These are phyloP conservation scores for Xanthoparmelia taractica DNA, from an alignment of 495 filamentous ascomycete species.

Conservation along the genomic window DNA sequence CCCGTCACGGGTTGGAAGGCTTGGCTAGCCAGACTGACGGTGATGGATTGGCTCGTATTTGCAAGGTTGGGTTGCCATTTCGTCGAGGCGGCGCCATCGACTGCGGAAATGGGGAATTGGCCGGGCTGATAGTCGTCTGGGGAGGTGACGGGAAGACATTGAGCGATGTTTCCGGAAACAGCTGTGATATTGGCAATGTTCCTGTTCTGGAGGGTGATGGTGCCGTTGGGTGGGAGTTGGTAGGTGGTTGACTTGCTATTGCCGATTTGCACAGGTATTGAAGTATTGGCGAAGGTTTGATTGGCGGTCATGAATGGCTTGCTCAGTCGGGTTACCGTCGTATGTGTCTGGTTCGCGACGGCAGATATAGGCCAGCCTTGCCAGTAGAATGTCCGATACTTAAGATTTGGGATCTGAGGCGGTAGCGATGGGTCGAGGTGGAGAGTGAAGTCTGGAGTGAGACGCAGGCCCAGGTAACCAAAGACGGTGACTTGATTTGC, in stretches of 20 bases:
- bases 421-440: slow-evolving; percentile 53
- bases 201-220: slow-evolving; percentile 54
- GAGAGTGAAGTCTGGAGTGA: slow-evolving; percentile 44
- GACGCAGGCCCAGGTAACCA: slow-evolving; percentile 54
- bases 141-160: slow-evolving; percentile 54
- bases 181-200: slow-evolving; percentile 41
- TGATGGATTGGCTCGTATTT: slow-evolving; percentile 39
- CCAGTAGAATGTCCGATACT: slow-evolving; percentile 63
- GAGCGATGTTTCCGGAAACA: slow-evolving; percentile 53
- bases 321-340: slow-evolving; percentile 46
- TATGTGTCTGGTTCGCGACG: slow-evolving; percentile 57
- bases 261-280: slow-evolving; percentile 47
- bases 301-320: slow-evolving; percentile 38
- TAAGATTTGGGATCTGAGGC: slow-evolving; percentile 53
- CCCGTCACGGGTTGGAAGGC: slow-evolving; percentile 39
- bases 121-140: slow-evolving; percentile 47
- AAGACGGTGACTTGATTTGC: slow-evolving; percentile 54
- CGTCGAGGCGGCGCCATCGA: slow-evolving; percentile 63
- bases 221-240: slow-evolving; percentile 42
- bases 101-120: slow-evolving; percentile 63
- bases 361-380: slow-evolving; percentile 58
- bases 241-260: slow-evolving; percentile 36
- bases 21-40: slow-evolving; percentile 43
- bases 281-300: slow-evolving; percentile 38
- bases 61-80: slow-evolving; percentile 60